A percentile compares a stretch with the other conserved stretches of the same genome.
Conservation (phyloP, 306 rosid species). For the Amphicarpaea edgeworthii region DNA sequence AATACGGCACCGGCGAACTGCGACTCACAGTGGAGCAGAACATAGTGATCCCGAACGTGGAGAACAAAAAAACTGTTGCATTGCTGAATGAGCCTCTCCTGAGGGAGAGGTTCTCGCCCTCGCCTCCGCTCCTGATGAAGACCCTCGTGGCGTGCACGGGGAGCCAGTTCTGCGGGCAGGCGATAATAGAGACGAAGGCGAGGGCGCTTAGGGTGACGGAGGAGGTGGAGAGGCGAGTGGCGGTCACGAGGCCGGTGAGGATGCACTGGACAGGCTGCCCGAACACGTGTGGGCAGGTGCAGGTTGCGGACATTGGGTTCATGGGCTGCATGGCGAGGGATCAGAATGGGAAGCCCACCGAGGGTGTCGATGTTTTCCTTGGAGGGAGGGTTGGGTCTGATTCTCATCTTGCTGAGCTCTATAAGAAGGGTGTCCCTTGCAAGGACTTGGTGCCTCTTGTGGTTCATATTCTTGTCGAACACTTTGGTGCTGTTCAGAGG, state of each 20-base stretch:
- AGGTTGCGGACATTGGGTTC: conserved; percentile 97
- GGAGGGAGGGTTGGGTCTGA: conserved; percentile 97
- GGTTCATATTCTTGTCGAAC: conserved; percentile 71
- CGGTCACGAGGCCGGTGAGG: conserved; percentile 73
- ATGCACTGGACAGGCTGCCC: conserved; percentile 99
- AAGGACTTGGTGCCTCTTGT: conserved; percentile 88
- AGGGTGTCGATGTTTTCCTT: conserved; percentile 82
- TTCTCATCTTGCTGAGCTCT: conserved; percentile 83
- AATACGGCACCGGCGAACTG: conserved; percentile 86
- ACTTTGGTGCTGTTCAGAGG: conserved; percentile 85
- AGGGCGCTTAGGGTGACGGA: conserved; percentile 89
- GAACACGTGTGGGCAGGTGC: conserved; percentile 90
- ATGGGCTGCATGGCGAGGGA: conserved; percentile 98
- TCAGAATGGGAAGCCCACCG: conserved; percentile 80
- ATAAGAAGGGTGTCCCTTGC: conserved; percentile 91
- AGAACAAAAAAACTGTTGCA: conserved; percentile 65
- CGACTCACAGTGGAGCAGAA: conserved; percentile 90
- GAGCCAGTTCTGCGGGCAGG: conserved; percentile 93
- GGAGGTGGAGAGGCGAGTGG: conserved; percentile 78
- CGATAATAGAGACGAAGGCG: conserved; percentile 90
- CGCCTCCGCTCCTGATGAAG: conserved; percentile 81
- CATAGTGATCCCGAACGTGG: conserved; percentile 81
- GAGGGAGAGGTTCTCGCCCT: conserved; percentile 65
- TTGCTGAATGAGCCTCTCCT: conserved; percentile 73
- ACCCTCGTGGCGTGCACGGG: conserved; percentile 97